phyloP scores from a whole-genome alignment of 179 eudicot genomes.

The Carnegiea gigantea region DNA sequence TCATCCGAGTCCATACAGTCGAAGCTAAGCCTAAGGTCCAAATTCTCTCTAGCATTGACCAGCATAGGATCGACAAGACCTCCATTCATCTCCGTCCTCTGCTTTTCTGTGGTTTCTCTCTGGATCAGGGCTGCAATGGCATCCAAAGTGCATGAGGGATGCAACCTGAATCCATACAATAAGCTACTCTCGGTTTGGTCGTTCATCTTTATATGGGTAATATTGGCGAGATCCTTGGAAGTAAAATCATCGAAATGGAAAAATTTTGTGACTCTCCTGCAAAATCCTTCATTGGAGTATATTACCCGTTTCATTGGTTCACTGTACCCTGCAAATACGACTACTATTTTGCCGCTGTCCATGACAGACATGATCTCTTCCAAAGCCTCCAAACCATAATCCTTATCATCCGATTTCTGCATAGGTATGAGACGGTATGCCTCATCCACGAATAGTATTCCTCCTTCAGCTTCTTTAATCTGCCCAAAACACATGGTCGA shows the following conservation, averaged over 20 bases:
- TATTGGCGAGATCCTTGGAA: slow-evolving; percentile 62
- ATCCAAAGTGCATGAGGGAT: slow-evolving; percentile 59
- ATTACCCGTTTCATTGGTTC: slow-evolving; percentile 96
- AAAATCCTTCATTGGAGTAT: slow-evolving; percentile 85
- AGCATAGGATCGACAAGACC: slow-evolving; percentile 86
- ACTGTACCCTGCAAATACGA: slow-evolving; percentile 91
- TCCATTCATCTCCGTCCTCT: slow-evolving; percentile 86
- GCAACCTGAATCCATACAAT: slow-evolving; percentile 77
- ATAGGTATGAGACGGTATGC: slow-evolving; percentile 92
- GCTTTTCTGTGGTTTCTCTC: slow-evolving; percentile 67
- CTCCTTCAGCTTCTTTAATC: slow-evolving; percentile 98
- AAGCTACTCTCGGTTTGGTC: slow-evolving; percentile 57
- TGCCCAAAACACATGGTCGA: slow-evolving; percentile 22
- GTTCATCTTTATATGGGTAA: slow-evolving; percentile 71
- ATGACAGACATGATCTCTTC: slow-evolving; percentile 98
- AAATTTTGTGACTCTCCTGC: slow-evolving; percentile 94
- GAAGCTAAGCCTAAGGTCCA: slow-evolving; percentile 80
- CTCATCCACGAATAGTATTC: slow-evolving; percentile 93
- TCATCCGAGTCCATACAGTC: slow-evolving; percentile 77
- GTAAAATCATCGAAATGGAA: slow-evolving; percentile 79
- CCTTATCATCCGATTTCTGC: slow-evolving; percentile 93
- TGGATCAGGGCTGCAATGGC: slow-evolving; percentile 59
- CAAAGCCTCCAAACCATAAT: slow-evolving; percentile 93
- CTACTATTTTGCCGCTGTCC: slow-evolving; percentile 92
- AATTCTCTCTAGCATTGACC: slow-evolving; percentile 78